These are phyloP conservation scores for Aspergillus sparsus DNA, from an alignment of 495 filamentous ascomycete species.

Conservation along the genomic window DNA sequence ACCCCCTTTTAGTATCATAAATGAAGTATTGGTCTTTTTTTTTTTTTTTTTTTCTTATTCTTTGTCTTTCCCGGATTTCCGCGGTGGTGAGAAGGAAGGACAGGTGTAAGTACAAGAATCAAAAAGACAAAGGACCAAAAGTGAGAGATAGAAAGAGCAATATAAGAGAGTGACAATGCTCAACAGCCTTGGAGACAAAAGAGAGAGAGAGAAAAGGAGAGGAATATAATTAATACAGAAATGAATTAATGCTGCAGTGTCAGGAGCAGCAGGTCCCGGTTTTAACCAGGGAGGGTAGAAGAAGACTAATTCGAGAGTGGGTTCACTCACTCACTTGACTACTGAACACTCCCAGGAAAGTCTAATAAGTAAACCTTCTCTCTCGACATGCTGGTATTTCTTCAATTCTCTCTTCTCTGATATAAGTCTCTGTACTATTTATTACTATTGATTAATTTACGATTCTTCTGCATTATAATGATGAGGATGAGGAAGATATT, in stretches of 20 bases:
- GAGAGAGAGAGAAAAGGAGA: neutral
- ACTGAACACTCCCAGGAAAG: too few relatives aligned
- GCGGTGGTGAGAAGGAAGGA: neutral
- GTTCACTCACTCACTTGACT: neutral
- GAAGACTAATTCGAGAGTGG: neutral
- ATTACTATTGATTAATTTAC: conserved; percentile 1
- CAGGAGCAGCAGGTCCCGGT: neutral
- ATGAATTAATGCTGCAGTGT: neutral
- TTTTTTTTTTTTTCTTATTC: too few relatives aligned
- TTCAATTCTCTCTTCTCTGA: neutral
- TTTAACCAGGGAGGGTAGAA: neutral
- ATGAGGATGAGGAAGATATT: too few relatives aligned
- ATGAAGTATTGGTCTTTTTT: neutral
- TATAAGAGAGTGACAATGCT: conserved; percentile 1
- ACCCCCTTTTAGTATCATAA: neutral
- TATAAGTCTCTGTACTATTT: neutral
- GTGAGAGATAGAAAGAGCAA: neutral
- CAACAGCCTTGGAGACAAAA: neutral
- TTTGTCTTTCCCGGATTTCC: neutral
- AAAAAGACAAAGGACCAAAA: neutral
- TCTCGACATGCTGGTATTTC: neutral
- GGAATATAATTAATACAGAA: neutral
- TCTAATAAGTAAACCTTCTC: too few relatives aligned
- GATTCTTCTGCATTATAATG: too few relatives aligned
- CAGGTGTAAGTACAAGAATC: neutral